Evolutionary conservation across 371 early-diverging fungal species (phyloP).

Genomic region (Mortierella sp.): DNA sequence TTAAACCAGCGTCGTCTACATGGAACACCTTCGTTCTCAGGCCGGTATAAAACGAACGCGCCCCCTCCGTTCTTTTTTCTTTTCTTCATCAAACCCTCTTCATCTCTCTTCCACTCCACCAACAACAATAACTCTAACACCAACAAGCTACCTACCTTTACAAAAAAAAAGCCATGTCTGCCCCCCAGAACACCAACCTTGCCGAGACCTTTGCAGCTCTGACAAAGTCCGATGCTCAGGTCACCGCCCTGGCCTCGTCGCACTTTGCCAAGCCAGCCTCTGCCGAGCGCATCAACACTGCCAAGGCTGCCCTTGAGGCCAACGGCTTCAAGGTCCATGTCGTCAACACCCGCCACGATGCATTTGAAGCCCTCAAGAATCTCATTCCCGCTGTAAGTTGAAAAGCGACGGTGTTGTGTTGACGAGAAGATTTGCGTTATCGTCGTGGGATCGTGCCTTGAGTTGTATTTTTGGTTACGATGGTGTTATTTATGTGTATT

Average conservation of each 20-base stretch:
- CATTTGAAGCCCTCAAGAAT: constrained; percentile 55
- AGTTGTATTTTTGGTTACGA: neutral
- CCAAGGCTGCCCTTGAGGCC: constrained; percentile 58
- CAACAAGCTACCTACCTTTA: neutral
- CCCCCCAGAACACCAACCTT: constrained; percentile 45
- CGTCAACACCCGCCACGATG: constrained; percentile 36
- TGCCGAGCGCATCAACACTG: constrained; percentile 44
- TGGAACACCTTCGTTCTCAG: no score
- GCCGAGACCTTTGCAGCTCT: constrained; percentile 45
- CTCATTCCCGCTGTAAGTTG: constrained; percentile 53
- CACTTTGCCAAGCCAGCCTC: constrained; percentile 56
- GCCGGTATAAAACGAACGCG: no score
- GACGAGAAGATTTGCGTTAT: no score
- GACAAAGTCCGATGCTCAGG: constrained; percentile 34
- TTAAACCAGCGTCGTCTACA: no score
- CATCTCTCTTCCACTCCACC: neutral
- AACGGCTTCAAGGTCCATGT: constrained; percentile 57
- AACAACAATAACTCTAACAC: neutral
- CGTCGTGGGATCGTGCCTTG: no score
- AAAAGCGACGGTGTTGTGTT: no score
- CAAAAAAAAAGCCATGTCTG: constrained; percentile 25
- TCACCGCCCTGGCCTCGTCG: constrained; percentile 21
- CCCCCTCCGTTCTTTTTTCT: neutral
- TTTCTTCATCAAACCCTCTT: neutral
- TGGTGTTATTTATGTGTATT: neutral